phyloP scores from a whole-genome alignment of 176 grass and related monocot species.

The Chrysopogon serrulatus region DNA sequence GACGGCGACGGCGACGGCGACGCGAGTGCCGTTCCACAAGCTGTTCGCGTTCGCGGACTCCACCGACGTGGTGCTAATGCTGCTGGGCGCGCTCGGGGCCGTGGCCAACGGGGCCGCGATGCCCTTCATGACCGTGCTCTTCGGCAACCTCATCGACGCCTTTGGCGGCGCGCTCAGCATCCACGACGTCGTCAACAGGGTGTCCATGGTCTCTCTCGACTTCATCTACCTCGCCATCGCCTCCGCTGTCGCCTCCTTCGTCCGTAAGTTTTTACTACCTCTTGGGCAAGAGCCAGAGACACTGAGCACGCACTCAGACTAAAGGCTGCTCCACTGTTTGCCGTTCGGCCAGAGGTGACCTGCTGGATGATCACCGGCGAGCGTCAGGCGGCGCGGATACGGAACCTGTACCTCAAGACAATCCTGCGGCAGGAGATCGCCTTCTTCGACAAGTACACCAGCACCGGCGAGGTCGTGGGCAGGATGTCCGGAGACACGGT shows the following conservation, averaged over 20 bases:
- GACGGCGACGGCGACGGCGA: no score
- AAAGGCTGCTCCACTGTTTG: not conserved
- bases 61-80: constrained; percentile 61
- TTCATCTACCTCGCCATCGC: constrained; percentile 84
- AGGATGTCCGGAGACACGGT: constrained; percentile 98
- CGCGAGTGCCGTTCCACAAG: constrained; percentile 75
- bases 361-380: constrained; percentile 99
- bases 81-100: constrained; percentile 65
- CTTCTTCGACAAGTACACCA: constrained; percentile 95
- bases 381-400: constrained; percentile 88
- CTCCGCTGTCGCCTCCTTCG: constrained; percentile 79
- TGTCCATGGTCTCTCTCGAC: constrained; percentile 76
- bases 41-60: constrained; percentile 90
- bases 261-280: no score
- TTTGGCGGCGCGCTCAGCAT: constrained; percentile 69
- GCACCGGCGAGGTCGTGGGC: constrained; percentile 88
- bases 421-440: constrained; percentile 96
- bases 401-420: constrained; percentile 91
- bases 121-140: constrained; percentile 92
- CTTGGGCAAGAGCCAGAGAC: no score
- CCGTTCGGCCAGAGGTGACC: constrained; percentile 59
- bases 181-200: constrained; percentile 57
- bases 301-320: not conserved
- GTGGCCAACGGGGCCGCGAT: constrained; percentile 80
- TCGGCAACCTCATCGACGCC: constrained; percentile 73